Percentiles rank a stretch among this genome's conserved stretches.
phyloP scores from a whole-genome alignment of 805 yeast genomes.

The Wickerhamiella sergipiensis region DNA sequence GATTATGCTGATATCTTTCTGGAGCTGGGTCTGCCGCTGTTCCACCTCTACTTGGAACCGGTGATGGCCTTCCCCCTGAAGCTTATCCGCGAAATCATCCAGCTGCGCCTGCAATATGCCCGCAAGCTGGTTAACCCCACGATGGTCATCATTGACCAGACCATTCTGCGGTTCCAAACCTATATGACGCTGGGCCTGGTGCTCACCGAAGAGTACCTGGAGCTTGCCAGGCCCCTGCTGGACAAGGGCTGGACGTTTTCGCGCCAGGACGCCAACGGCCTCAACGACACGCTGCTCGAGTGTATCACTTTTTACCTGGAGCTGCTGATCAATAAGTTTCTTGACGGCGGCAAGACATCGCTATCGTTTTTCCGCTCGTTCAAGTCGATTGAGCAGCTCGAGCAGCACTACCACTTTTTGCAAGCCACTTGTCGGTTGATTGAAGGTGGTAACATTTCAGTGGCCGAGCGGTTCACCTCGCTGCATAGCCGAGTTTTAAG shows the following conservation, averaged over 20 bases:
- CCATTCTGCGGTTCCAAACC: slow-evolving; percentile 69
- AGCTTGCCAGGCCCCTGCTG: slow-evolving; percentile 36
- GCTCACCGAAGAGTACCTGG: slow-evolving; percentile 52
- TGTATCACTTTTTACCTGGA: slow-evolving; percentile 62
- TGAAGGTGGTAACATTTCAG: slow-evolving; percentile 66
- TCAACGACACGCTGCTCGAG: slow-evolving; percentile 55
- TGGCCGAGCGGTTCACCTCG: slow-evolving; percentile 62
- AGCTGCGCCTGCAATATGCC: slow-evolving; percentile 63
- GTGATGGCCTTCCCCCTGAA: slow-evolving; percentile 65
- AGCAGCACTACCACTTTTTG: slow-evolving; percentile 60
- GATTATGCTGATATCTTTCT: slow-evolving; percentile 48
- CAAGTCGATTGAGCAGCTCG: slow-evolving; percentile 77
- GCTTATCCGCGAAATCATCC: slow-evolving; percentile 65
- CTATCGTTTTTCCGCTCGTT: slow-evolving; percentile 55
- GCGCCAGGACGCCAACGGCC: slow-evolving; percentile 46
- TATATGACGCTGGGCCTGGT: slow-evolving; percentile 65
- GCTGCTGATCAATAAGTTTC: slow-evolving; percentile 58
- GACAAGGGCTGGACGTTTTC: slow-evolving; percentile 60
- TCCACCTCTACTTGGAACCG: slow-evolving; percentile 38
- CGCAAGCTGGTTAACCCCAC: slow-evolving; percentile 71
- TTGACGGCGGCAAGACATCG: slow-evolving; percentile 53
- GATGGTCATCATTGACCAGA: slow-evolving; percentile 91
- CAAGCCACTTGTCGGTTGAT: slow-evolving; percentile 64
- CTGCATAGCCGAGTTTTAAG: slow-evolving; percentile 55
- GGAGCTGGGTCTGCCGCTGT: slow-evolving; percentile 60